Evolutionary conservation across 805 yeast genomes (phyloP).

Genomic region (Candida nitratophila): DNA sequence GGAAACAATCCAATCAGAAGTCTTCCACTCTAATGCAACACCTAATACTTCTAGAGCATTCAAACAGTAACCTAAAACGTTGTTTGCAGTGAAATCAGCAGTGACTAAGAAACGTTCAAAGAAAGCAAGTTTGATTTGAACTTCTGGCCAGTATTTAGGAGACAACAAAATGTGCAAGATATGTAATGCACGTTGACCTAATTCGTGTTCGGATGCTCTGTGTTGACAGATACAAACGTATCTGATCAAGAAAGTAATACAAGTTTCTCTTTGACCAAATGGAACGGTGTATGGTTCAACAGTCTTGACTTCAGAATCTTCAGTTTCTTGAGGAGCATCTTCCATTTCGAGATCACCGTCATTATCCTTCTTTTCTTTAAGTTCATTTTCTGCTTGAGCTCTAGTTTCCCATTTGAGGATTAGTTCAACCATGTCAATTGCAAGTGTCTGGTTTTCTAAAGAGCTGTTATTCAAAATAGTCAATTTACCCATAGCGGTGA

Average conservation of each 20-base stretch:
- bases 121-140: conserved; percentile 75
- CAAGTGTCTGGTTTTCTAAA: conserved; percentile 73
- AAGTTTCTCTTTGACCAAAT: conserved; percentile 77
- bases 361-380: conserved; percentile 1
- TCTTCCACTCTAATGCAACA: conserved; percentile 73
- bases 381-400: conserved; percentile 24
- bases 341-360: conserved; percentile 2
- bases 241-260: conserved; percentile 80
- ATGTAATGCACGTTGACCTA: conserved; percentile 77
- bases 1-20: conserved; percentile 69
- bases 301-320: conserved; percentile 34
- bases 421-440: conserved; percentile 83
- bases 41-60: conserved; percentile 88
- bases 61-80: conserved; percentile 69
- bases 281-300: conserved; percentile 56
- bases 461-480: conserved; percentile 73
- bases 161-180: conserved; percentile 68
- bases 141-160: conserved; percentile 79
- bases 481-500: conserved; percentile 87
- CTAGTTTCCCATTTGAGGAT: conserved; percentile 79
- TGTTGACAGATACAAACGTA: conserved; percentile 83
- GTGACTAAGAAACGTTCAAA: conserved; percentile 83
- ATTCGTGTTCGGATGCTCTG: conserved; percentile 73
- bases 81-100: conserved; percentile 64
- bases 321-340: conserved; percentile 3